phyloP scores from a whole-genome alignment of 2,329 filamentous ascomycete genomes.

The Alternaria sp. region DNA sequence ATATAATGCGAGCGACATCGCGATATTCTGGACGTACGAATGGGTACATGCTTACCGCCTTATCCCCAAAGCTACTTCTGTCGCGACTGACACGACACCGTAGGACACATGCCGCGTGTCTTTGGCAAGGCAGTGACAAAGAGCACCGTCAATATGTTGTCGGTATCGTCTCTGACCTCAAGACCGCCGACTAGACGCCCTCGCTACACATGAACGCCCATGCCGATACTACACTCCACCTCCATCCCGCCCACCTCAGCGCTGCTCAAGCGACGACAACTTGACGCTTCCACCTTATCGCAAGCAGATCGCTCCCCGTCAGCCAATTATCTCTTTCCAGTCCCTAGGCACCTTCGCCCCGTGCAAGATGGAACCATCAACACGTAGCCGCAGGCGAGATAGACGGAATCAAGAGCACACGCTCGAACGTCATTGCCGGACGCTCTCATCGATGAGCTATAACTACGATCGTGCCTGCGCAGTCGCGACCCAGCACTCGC shows the following conservation, averaged over 20 bases:
- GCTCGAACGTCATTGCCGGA: neutral
- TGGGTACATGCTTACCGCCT: neutral
- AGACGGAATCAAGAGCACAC: neutral
- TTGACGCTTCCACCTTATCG: neutral
- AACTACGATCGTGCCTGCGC: neutral
- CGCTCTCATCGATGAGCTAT: neutral
- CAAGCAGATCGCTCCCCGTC: neutral
- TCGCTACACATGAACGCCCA: neutral
- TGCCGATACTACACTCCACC: neutral
- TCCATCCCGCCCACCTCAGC: neutral
- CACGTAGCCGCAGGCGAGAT: neutral
- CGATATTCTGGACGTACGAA: rapidly evolving
- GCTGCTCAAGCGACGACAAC: neutral
- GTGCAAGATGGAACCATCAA: too few relatives aligned
- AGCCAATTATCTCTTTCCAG: neutral
- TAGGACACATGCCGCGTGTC: neutral
- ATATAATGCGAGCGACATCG: neutral
- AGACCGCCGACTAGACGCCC: neutral
- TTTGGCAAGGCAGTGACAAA: neutral
- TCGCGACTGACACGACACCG: neutral
- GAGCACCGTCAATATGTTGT: neutral
- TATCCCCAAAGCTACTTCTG: neutral
- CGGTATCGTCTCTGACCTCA: neutral
- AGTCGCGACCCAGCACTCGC: neutral
- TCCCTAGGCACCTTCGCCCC: too few relatives aligned